Evolutionary conservation across 179 eudicot genomes (phyloP), one percentile per base, ranked within the genome.

Genomic region (Silene noctiflora): DNA sequence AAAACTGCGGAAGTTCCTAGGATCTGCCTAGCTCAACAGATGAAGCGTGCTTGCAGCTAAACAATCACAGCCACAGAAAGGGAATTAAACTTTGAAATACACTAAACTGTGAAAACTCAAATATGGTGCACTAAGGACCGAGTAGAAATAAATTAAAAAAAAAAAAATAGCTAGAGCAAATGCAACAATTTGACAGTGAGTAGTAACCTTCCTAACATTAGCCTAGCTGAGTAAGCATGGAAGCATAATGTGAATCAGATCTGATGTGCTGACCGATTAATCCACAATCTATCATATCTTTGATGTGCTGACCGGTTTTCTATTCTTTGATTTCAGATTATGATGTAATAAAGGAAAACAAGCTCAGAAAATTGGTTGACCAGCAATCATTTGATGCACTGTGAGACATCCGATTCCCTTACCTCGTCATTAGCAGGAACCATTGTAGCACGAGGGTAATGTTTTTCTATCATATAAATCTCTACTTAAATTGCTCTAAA

Each of bases 191-290:
- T 65, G 69, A 65, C 69, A 12, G 68, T 64, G 44, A 65, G 69
- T 17, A 25, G 46, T 31, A 19, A 67, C 1, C 10, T 16, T 67
- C 48, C 48, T 31, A 67, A 17, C 70, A 67, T 35, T 31, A 33
- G 48, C 51, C 22, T 66, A 29, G 33, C 70, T 5, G 24, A 33
- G 24, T 24, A 35, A 31, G 7, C 70, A 16, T 3, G 20, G 48
- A 17, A 65, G 63, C 33, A 67, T 67, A 68, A 58, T 62, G n/a
- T 64, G 29, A 67, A 39, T 44, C 55, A 76, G 76, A 76, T 79
- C 78, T 68, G 56, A 68, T 24, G 67, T 25, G 33, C 71, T 70
- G 63, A 29, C n/a, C 22, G 29, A 42, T 14, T 24, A 25, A 58
- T 14, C 59, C 33, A 25, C 29, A 29, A 72, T 39, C 46, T 60